Conservation (phyloP, 257 asterid genomes). For the Euphrasia confusa region DNA sequence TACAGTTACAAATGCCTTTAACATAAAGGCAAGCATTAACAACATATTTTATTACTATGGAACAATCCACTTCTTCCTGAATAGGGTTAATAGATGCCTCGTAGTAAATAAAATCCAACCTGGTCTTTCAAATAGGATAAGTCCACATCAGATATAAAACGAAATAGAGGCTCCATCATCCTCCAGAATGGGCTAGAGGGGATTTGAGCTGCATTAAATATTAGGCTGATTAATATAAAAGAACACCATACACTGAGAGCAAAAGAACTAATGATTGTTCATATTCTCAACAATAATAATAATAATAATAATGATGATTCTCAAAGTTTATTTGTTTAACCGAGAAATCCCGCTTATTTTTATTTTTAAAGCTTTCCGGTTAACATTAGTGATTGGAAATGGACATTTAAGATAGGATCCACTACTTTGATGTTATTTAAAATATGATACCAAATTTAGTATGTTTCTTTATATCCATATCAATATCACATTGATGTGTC, state of each 20-base stretch:
- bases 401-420: not conserved
- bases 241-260: constrained; percentile 17
- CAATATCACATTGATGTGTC: not conserved
- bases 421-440: not conserved
- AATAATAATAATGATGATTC: too few relatives aligned
- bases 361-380: constrained; percentile 4
- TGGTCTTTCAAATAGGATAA: constrained; percentile 62
- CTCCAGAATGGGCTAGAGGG: constrained; percentile 77
- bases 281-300: not conserved
- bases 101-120: constrained; percentile 42
- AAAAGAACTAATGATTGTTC: constrained; percentile 12
- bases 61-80: constrained; percentile 12
- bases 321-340: not conserved
- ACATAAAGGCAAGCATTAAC: not conserved
- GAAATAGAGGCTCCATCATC: constrained; percentile 73
- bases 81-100: constrained; percentile 20
- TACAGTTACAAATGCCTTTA: too few relatives aligned
- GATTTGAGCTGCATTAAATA: constrained; percentile 57
- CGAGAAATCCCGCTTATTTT: not conserved
- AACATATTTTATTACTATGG: constrained; percentile 9
- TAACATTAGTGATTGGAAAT: not conserved
- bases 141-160: constrained; percentile 63
- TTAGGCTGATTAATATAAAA: constrained; percentile 29
- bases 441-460: not conserved
- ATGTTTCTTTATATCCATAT: not conserved